Evolutionary conservation across 2,329 filamentous ascomycete genomes (phyloP), one percentile per base, ranked within the genome.

Genomic region (Paraphoma sp.): DNA sequence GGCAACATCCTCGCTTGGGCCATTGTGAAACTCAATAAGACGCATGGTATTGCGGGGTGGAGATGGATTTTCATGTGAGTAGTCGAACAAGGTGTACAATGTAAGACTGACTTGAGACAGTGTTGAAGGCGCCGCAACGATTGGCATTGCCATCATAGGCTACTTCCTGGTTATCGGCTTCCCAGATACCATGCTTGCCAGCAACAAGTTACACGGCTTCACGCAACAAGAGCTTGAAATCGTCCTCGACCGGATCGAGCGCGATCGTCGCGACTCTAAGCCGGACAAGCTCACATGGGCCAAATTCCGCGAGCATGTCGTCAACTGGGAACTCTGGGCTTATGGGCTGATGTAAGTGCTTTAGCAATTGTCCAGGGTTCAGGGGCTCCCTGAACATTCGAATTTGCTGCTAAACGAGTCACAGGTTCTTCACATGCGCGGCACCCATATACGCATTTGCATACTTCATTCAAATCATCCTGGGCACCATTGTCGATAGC

Each of bases 91-190:
- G 30, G 6, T 28, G 11, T 7, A 30, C 11, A 14, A n/a, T 44
- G 28, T 28, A 14, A 44, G 11, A 7, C 16, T 23, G 17, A 7
- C 10, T 43, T 6, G 40, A 14, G 10, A 38, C 29, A 64, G 59
- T 45, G 53, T 69, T 30, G 67, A 66, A 57, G 73, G 72, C 2
- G 60, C 68, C 2, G 64, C 72, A 14, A 77, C 74, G 8, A 59
- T 68, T 17, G 56, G 64, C 14, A 60, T 78, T 46, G 73, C 73
- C 17, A 52, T 68, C 9, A 17, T 69, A 16, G 69, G 67, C 5
- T 73, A 65, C 54, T 77, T 76, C 52, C 69, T 78, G 44, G 73
- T 81, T 59, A 74, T 79, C n/a, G 77, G 78, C 46, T 79, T 78
- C 60, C 72, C 74, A 5, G 66, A 70, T 61, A 60, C 51, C 9